Evolutionary conservation across 352 stramenopile species (phyloP).

Genomic region (Globisporangium polare): DNA sequence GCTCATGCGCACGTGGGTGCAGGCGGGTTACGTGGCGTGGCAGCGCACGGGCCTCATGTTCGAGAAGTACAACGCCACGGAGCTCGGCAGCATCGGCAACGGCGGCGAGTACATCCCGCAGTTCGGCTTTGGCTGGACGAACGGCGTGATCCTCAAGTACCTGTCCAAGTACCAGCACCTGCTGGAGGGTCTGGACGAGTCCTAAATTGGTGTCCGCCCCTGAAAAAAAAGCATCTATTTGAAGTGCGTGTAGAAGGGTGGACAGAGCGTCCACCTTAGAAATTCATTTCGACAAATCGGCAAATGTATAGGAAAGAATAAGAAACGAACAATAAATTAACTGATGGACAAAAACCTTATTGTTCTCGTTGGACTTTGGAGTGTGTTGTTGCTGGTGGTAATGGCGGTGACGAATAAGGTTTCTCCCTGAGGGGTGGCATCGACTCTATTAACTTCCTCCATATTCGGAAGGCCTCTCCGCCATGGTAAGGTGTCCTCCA

Average conservation of each 20-base stretch:
- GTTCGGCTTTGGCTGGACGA: constrained; percentile 61
- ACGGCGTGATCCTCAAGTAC: constrained; percentile 81
- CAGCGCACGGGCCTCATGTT: constrained; percentile 78
- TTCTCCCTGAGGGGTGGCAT: too few relatives aligned
- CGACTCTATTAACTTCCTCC: too few relatives aligned
- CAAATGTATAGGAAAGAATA: not conserved
- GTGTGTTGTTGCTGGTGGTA: not conserved
- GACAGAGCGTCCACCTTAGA: not conserved
- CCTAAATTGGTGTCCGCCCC: not conserved
- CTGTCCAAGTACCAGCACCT: constrained; percentile 30
- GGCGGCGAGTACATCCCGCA: constrained; percentile 85
- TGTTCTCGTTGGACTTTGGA: not conserved
- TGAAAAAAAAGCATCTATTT: not conserved
- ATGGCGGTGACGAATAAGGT: not conserved
- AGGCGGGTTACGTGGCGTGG: constrained; percentile 59
- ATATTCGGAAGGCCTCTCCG: too few relatives aligned
- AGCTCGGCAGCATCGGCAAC: constrained; percentile 25
- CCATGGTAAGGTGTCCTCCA: too few relatives aligned
- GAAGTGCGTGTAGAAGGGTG: not conserved
- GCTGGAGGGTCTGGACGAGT: constrained; percentile 11
- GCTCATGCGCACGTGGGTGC: constrained; percentile 58
- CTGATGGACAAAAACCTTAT: not conserved
- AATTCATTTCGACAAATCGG: not conserved
- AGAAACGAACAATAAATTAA: not conserved
- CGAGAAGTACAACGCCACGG: constrained; percentile 60